A percentile compares a stretch with the other conserved stretches of the same genome.
These are phyloP conservation scores for Rauvolfia tetraphylla DNA, from an alignment of 257 asterid species.

Conservation along the genomic window DNA sequence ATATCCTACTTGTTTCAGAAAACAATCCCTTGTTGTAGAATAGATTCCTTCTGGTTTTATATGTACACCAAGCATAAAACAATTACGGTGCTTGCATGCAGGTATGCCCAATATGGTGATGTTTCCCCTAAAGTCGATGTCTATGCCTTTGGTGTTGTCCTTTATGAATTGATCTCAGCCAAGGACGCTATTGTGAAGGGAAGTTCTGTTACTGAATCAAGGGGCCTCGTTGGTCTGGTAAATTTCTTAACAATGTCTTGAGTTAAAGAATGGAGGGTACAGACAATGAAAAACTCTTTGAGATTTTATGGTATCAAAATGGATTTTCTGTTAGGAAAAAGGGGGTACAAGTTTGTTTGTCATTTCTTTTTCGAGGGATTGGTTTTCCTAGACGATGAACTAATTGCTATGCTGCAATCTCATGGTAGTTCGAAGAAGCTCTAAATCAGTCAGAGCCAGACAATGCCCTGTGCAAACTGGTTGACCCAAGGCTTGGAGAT, in stretches of 20 bases:
- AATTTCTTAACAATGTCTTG: conserved; percentile 20
- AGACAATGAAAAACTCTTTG: background rate
- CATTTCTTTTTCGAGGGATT: background rate
- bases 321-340: background rate
- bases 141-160: conserved; percentile 93
- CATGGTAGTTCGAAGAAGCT: conserved; percentile 73
- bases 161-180: conserved; percentile 84
- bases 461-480: conserved; percentile 47
- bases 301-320: background rate
- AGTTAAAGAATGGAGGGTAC: background rate
- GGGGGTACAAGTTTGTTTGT: background rate
- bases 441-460: conserved; percentile 51
- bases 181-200: conserved; percentile 83
- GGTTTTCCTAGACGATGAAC: background rate
- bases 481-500: conserved; percentile 82
- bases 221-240: conserved; percentile 83
- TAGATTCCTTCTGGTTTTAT: background rate
- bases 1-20: background rate
- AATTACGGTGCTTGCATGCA: conserved; percentile 29
- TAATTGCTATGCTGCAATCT: conserved; percentile 11
- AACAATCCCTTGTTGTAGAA: background rate
- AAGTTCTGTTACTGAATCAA: conserved; percentile 58
- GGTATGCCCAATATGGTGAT: conserved; percentile 90
- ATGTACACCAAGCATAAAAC: background rate
- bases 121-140: conserved; percentile 94